Base-by-base conservation (phyloP, 257 asterid genomes). In the Jacaranda mimosifolia region DNA sequence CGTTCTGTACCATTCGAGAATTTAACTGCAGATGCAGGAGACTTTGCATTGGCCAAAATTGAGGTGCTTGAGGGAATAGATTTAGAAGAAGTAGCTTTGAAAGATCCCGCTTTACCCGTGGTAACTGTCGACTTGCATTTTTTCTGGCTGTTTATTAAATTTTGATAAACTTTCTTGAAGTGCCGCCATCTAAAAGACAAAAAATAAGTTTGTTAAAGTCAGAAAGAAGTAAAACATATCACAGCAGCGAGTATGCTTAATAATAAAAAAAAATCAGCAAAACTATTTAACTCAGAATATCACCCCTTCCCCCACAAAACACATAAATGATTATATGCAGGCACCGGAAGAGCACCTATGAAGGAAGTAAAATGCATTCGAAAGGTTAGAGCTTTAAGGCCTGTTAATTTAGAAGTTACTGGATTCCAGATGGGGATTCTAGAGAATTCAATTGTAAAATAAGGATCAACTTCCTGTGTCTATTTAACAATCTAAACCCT, bases 1-100 rank as follows among this genome's bases (percentile, higher is more conserved):
- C 97, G 87, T 68, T 88, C 95, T 1, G 96, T 93, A 73, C 90
- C 96, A 73, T 86, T 89, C 4, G 98, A 96, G 84, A 96, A 96
- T 81, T 93, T 93, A 78, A 89, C 82, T 32, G 87, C 84, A 56
- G 89, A 56, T 42, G 87, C 90, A 76, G 88, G 79, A 81, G 96
- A 77, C 80, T 90, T 92, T 45, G 81, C 85, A 83, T 64, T 84
- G 6, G 72, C 88, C 58, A 68, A 62, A 63, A 78, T 75, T 62
- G 92, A 68, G 38, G 76, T 49, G 70, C 78, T 66, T 9, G 85
- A 75, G 18, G 84, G 63, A 60, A 75, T 18, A 42, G 83, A 65
- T 72, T 79, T 88, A 21, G 91, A 86, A 59, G 89, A 52, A 18
- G 86, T 59, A 49, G 76, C 75, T 77, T 79, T 86, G 26, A 86